A percentile compares a stretch with the other conserved stretches of the same genome.
phyloP scores from a whole-genome alignment of 202 grass and related monocot species.

The Cymbopogon flexuosus region DNA sequence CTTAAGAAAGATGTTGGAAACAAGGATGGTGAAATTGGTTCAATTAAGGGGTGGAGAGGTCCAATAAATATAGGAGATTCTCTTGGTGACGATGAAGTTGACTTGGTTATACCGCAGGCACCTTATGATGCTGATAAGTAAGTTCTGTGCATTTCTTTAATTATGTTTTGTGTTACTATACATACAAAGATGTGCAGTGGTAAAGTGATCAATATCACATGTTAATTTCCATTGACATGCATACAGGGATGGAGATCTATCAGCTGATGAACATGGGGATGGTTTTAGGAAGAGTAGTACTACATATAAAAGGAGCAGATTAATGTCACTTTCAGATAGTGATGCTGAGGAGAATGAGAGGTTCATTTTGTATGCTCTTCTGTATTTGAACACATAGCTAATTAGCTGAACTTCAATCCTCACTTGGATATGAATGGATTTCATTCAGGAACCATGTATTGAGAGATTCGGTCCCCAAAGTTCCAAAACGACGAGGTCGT shows the following conservation, averaged over 20 bases:
- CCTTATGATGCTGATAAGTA: conserved; percentile 67
- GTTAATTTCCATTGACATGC: conserved; percentile 13
- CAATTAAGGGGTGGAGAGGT: conserved; percentile 41
- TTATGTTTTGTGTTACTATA: not conserved
- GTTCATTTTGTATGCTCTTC: conserved; percentile 37
- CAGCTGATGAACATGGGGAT: conserved; percentile 42
- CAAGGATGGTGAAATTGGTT: conserved; percentile 35
- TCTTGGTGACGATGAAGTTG: conserved; percentile 92
- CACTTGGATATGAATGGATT: conserved; percentile 31
- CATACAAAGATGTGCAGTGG: not conserved
- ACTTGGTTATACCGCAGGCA: conserved; percentile 56
- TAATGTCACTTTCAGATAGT: conserved; percentile 45
- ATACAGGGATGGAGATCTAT: conserved; percentile 58
- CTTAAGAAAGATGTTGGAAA: conserved; percentile 51
- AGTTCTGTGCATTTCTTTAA: conserved; percentile 14
- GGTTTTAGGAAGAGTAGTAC: conserved; percentile 37
- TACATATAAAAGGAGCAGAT: conserved; percentile 42
- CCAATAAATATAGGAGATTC: conserved; percentile 86
- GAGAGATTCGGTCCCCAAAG: conserved; percentile 37
- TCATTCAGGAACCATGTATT: conserved; percentile 41
- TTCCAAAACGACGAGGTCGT: conserved; percentile 43
- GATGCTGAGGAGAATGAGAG: conserved; percentile 45
- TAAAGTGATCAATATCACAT: conserved; percentile 2
- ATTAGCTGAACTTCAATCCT: conserved; percentile 18
- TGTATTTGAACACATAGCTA: conserved; percentile 29